Percentiles rank a stretch among this genome's conserved stretches.
Conservation (phyloP, 2,329 filamentous ascomycete species). For the Clonostachys rosea region DNA sequence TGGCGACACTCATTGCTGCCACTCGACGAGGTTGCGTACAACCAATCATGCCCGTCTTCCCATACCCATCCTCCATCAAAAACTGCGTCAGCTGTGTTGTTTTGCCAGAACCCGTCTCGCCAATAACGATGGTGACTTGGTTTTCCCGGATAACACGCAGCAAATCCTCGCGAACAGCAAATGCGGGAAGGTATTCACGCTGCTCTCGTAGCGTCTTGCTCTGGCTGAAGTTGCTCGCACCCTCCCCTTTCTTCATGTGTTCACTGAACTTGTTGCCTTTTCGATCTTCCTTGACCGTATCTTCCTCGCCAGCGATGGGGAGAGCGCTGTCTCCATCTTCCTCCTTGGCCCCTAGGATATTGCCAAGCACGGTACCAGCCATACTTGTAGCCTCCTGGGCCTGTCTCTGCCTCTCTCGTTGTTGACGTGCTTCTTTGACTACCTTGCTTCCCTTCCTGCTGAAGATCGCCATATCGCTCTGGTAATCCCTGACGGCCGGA, state of each 20-base stretch:
- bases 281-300: slow-evolving; percentile 20
- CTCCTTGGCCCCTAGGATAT: slow-evolving; percentile 93
- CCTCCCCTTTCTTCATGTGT: slow-evolving; percentile 80
- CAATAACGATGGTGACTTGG: slow-evolving; percentile 93
- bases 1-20: slow-evolving; percentile 97
- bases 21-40: slow-evolving; percentile 96
- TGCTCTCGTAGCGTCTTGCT: slow-evolving; percentile 89
- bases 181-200: slow-evolving; percentile 88
- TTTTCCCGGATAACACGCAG: slow-evolving; percentile 92
- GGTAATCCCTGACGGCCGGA: slow-evolving; percentile 84
- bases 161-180: slow-evolving; percentile 91
- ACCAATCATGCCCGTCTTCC: slow-evolving; percentile 81
- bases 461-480: slow-evolving; percentile 99
- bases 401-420: slow-evolving; percentile 89
- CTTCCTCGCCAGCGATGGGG: slow-evolving; percentile 68
- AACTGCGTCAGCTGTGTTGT: slow-evolving; percentile 98
- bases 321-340: slow-evolving; percentile 88
- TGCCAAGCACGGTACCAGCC: slow-evolving; percentile 86
- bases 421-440: slow-evolving; percentile 85
- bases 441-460: slow-evolving; percentile 92
- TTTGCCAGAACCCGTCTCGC: slow-evolving; percentile 95
- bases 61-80: slow-evolving; percentile 91
- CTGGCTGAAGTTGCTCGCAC: slow-evolving; percentile 86
- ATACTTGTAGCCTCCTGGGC: slow-evolving; percentile 93
- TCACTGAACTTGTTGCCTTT: slow-evolving; percentile 74